A percentile compares a stretch with the other conserved stretches of the same genome.
These are phyloP conservation scores for Tetrapisispora phaffii DNA, from an alignment of 805 yeast genomes.

Conservation along the genomic window DNA sequence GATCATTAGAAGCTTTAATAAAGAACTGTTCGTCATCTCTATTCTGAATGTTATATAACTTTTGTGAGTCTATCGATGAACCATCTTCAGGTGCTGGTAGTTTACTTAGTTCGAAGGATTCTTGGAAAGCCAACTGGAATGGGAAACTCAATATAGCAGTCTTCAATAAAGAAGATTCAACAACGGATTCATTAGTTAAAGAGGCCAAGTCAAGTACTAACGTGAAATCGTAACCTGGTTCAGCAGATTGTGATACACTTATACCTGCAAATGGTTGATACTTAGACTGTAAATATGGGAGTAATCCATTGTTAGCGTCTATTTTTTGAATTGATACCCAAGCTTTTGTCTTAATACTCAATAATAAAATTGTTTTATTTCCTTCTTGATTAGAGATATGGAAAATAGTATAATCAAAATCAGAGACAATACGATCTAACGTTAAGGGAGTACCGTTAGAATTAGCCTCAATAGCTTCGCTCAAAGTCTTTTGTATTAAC, in stretches of 20 bases:
- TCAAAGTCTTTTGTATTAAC: conserved; percentile 68
- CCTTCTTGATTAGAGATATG: conserved; percentile 74
- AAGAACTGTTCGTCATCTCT: conserved; percentile 90
- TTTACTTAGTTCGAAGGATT: conserved; percentile 59
- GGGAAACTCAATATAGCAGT: conserved; percentile 89
- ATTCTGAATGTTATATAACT: conserved; percentile 47
- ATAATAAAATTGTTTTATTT: conserved; percentile 37
- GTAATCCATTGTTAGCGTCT: conserved; percentile 10
- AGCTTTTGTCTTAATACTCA: conserved; percentile 28
- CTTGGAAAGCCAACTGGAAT: conserved; percentile 71
- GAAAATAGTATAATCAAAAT: conserved; percentile 91
- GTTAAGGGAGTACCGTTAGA: conserved; percentile 22
- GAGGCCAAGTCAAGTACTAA: conserved; percentile 54
- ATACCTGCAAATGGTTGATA: conserved; percentile 15
- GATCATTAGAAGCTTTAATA: conserved; percentile 84
- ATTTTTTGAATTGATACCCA: conserved; percentile 22
- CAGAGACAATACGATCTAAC: conserved; percentile 83
- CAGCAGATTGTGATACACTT: conserved; percentile 29
- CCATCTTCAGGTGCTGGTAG: conserved; percentile 21
- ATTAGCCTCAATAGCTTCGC: conserved; percentile 39
- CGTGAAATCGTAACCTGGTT: conserved; percentile 76
- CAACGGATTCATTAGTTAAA: conserved; percentile 45
- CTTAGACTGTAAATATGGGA: conserved; percentile 17
- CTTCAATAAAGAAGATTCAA: conserved; percentile 64
- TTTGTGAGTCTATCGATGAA: conserved; percentile 17